Evolutionary conservation across 129 eudicot species (phyloP), one percentile per base, ranked within the genome.

Genomic region (Lactuca saligna): DNA sequence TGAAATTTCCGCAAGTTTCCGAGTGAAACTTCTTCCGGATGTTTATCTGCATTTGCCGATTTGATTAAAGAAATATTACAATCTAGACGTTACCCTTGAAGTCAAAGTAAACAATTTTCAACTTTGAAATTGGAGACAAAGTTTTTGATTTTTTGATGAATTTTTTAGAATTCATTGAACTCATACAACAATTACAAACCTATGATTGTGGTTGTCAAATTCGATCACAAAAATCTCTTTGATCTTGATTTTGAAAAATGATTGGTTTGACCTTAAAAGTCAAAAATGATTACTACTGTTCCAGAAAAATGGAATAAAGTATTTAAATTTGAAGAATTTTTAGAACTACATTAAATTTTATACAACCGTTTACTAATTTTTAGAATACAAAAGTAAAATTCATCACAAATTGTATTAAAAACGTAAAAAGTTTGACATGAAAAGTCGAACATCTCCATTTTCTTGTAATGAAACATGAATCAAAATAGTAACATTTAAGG

Each of bases 1-100:
- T 81, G 87, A 51, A 90, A 90, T 66, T 79, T 78, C 77, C 86
- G 85, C 37, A 90, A 79, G 66, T 87, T 90, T 50, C 97, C 97
- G 3, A 90, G 87, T 3, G 84, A 87, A 73, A 87, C 84, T 76
- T 90, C 91, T 61, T 90, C 95, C 0, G 76, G 82, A 64, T 78
- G 80, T 44, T 78, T 72, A 68, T 90, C 97, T 90, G 83, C 71
- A 69, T 76, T 76, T 76, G 33, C 31, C 35, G 7, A 50, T 61
- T 38, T 54, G 34, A 54, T 53, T 13, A 5, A 10, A 3, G 48
- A 13, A 68, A 68, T 25, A 51, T 61, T 61, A 53, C 13, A 38
- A 50, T 38, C 17, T 3, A 35, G 61, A 67, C 1, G 15, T 16
- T n/a, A 53, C 17, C n/a, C 54, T 15, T 17, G 12, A 25, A 61